Evolutionary conservation across 257 asterid species (phyloP), one percentile per base, ranked within the genome.

Genomic region (Coffea canephora): DNA sequence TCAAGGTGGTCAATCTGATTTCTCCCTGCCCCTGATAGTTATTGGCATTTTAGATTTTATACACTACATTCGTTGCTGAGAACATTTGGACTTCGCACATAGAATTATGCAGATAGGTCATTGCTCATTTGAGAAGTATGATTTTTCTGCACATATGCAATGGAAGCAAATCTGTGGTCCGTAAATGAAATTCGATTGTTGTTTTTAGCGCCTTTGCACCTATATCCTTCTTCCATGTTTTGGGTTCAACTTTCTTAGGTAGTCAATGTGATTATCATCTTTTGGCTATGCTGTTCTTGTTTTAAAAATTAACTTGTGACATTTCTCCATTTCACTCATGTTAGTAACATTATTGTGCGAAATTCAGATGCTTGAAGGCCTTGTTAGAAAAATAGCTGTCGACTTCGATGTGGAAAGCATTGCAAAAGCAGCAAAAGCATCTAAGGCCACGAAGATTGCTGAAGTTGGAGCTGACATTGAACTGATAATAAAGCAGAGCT

Each of bases 391-490:
- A 75, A 85, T 90, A 54, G 99, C 99, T 34, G 73, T 96, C 89
- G 98, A 96, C 84, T 96, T 96, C 34, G 99, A 92, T 48, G 97
- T 94, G 76, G 84, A 82, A 66, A 92, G 59, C 80, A 89, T 96
- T 41, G 97, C 97, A 27, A 90, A 83, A 82, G 86, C 92, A 41
- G 96, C 99, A 23, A 96, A 90, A 83, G 87, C 93, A 74, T 92
- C 97, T 61, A 90, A 80, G 61, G 97, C 90, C 77, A 46, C 90
- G 68, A 96, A 96, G 86, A 89, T 91, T 75, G 93, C 96, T 27
- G 97, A 96, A 91, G 90, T 96, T 75, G 99, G 94, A 85, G 92
- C 95, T 6, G 99, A 96, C 83, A 94, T 94, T 64, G 94, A 94
- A 82, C 89, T 87, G 41, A 90, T 85, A 11, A 89, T 93, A 10